Conservation (phyloP, 805 yeast species). For the Pichia exigua region DNA sequence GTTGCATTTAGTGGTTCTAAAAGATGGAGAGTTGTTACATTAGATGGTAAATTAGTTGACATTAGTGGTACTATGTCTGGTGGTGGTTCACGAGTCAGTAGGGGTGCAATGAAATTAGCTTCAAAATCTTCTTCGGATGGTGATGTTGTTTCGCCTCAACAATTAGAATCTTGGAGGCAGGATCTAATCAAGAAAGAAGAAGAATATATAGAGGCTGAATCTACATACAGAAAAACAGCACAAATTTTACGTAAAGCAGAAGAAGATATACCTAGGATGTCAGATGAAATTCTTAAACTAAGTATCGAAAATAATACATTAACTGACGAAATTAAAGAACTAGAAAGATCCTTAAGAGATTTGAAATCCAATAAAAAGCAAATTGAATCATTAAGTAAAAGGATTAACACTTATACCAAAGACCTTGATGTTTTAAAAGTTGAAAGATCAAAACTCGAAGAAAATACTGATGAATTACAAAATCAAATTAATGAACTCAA, state of each 20-base stretch:
- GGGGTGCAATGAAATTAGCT: constrained; percentile 69
- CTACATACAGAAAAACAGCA: constrained; percentile 53
- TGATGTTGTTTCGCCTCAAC: constrained; percentile 38
- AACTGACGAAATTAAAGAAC: constrained; percentile 43
- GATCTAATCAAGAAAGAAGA: constrained; percentile 48
- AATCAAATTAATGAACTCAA: constrained; percentile 53
- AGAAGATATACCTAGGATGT: constrained; percentile 65
- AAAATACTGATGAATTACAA: constrained; percentile 49
- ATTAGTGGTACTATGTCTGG: constrained; percentile 95
- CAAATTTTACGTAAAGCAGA: constrained; percentile 47
- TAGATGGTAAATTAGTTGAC: constrained; percentile 88
- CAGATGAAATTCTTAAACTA: constrained; percentile 48
- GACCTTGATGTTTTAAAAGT: constrained; percentile 29
- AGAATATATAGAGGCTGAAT: constrained; percentile 16
- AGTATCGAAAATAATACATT: constrained; percentile 59
- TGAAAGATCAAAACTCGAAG: constrained; percentile 33
- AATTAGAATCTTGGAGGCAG: constrained; percentile 48
- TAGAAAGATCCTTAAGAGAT: constrained; percentile 36
- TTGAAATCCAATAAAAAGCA: constrained; percentile 19
- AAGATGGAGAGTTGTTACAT: constrained; percentile 83
- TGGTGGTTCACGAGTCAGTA: constrained; percentile 68
- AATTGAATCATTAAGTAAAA: constrained; percentile 26
- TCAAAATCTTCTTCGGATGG: constrained; percentile 26
- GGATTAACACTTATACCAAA: constrained; percentile 23
- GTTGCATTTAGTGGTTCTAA: constrained; percentile 73